Evolutionary conservation across 768 basidiomycete species (phyloP).

Genomic region (Amanita inopinata): DNA sequence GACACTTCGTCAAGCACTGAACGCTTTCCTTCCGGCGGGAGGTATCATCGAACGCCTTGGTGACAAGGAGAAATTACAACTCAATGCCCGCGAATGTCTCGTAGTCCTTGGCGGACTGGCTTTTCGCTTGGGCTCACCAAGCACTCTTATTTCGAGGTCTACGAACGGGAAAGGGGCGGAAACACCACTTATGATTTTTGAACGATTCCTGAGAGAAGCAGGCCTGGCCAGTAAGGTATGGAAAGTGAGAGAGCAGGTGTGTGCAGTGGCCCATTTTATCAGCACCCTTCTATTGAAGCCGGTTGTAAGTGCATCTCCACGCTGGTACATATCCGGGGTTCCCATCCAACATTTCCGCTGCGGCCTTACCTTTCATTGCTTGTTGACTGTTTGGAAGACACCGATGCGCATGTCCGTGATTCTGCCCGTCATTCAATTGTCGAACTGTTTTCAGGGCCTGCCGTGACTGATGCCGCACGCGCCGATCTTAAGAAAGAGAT

Average conservation of each 20-base stretch:
- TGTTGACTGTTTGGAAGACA: slow-evolving; percentile 83
- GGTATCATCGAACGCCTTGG: slow-evolving; percentile 79
- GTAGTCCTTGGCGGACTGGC: slow-evolving; percentile 66
- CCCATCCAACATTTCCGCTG: slow-evolving; percentile 67
- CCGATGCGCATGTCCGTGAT: slow-evolving; percentile 83
- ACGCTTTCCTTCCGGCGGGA: slow-evolving; percentile 62
- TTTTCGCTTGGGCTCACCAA: slow-evolving; percentile 43
- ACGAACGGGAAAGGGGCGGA: slow-evolving; percentile 54
- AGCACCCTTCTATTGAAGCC: background rate
- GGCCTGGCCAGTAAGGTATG: slow-evolving; percentile 77
- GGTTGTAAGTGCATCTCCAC: slow-evolving; percentile 45
- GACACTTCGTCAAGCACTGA: slow-evolving; percentile 57
- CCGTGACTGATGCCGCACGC: slow-evolving; percentile 77
- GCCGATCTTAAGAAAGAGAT: slow-evolving; percentile 92
- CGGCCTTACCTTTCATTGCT: slow-evolving; percentile 71
- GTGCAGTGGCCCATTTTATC: slow-evolving; percentile 15
- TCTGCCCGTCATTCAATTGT: slow-evolving; percentile 74
- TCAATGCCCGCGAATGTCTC: slow-evolving; percentile 70
- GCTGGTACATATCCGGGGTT: slow-evolving; percentile 64
- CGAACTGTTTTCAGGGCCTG: slow-evolving; percentile 76
- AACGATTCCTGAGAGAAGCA: slow-evolving; percentile 58
- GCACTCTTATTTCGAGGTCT: slow-evolving; percentile 34
- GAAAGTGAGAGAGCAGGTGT: slow-evolving; percentile 80
- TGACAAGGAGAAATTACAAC: slow-evolving; percentile 66
- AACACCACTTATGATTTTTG: slow-evolving; percentile 60